Base-by-base conservation (phyloP, 441 rosid species). In the Jatropha podagrica region DNA sequence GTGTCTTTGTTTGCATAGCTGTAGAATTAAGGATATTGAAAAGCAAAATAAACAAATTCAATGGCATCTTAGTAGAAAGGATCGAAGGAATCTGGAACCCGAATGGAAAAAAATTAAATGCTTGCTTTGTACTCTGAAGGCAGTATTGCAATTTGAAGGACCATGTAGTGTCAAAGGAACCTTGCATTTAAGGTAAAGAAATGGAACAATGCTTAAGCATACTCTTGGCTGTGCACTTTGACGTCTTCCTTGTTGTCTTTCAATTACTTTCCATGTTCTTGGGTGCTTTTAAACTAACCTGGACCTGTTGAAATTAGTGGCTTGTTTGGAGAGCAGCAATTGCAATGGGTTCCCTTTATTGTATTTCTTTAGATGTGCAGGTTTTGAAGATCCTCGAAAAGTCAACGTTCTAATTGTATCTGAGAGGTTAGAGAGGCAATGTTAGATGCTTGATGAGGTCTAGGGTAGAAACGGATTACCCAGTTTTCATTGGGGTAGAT, bases 391-490 rank as follows among this genome's bases (percentile, higher is more conserved):
- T 63, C 40, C 68, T 69, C 38, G 49, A 38, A 69, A 69, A 13
- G 10, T 70, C 65, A 51, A 54, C 15, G 40, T 68, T 65, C 52
- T 76, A 76, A 26, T 48, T 68, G 72, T 59, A 55, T n/a, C 7
- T 14, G 60, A 55, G 60, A n/a, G 64, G 68, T 51, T 76, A 66
- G 66, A 68, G 74, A 61, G 56, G 63, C 69, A 51, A 51, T 40
- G 81, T 18, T 77, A 77, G 71, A 44, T 60, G 51, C 73, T 59
- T 65, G 20, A 42, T 73, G 60, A 51, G 52, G 41, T 56, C 59
- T 71, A 79, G 82, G 73, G 41, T 69, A 78, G 56, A 23, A 70
- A 46, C 49, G 69, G 70, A 52, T 68, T 60, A 18, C 62, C 40
- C 65, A 13, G 18, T 41, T n/a, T 40, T 54, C n/a, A 27, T 49